These are phyloP conservation scores for Diplotaxis tenuifolia DNA, from an alignment of 345 rosid species.

Conservation along the genomic window DNA sequence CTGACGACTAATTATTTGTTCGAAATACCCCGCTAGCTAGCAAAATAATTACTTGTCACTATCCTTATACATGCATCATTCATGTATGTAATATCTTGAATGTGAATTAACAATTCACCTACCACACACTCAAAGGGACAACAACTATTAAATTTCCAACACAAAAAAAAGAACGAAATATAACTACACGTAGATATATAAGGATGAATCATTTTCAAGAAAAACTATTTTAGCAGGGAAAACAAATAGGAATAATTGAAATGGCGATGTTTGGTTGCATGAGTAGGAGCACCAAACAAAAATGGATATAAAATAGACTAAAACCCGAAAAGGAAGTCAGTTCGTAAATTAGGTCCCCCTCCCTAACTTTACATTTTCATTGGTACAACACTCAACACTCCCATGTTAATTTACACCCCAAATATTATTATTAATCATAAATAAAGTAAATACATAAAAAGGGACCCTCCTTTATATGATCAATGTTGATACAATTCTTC, in stretches of 20 bases:
- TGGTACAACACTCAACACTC: constrained; percentile 36
- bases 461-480: constrained; percentile 21
- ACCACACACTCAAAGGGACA: constrained; percentile 13
- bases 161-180: constrained; percentile 18
- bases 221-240: not conserved
- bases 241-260: not conserved
- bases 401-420: constrained; percentile 25
- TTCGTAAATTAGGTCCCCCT: constrained; percentile 33
- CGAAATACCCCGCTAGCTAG: not conserved
- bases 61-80: not conserved
- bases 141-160: constrained; percentile 5
- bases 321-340: constrained; percentile 30
- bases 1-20: not conserved
- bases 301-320: constrained; percentile 34
- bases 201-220: constrained; percentile 1
- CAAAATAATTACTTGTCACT: constrained; percentile 1
- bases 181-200: constrained; percentile 12
- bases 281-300: constrained; percentile 38
- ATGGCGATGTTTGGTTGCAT: constrained; percentile 35
- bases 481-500: constrained; percentile 6
- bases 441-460: not conserved
- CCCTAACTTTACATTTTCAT: constrained; percentile 36
- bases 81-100: not conserved
- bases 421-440: not conserved
- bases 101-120: constrained; percentile 16